These are phyloP conservation scores for Paraphaeosphaeria minitans DNA, from an alignment of 2,329 filamentous ascomycete species.

Conservation along the genomic window DNA sequence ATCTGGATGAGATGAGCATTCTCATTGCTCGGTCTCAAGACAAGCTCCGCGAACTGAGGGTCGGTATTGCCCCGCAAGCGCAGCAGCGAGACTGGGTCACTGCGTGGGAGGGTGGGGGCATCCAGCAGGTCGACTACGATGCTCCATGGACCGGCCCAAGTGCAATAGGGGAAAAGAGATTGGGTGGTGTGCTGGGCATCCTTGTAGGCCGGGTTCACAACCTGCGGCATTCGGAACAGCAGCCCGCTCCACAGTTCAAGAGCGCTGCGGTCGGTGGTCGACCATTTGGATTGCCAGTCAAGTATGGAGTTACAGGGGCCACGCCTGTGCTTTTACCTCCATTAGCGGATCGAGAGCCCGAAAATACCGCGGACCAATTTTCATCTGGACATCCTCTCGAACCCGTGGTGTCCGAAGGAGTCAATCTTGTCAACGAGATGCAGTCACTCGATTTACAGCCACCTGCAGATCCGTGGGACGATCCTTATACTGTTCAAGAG, in stretches of 20 bases:
- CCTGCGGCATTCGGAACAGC: constrained; percentile 48
- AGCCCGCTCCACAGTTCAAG: constrained; percentile 15
- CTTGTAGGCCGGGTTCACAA: constrained; percentile 71
- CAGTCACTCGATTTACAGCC: constrained; percentile 20
- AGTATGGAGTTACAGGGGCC: constrained; percentile 20
- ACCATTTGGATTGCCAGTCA: constrained; percentile 24
- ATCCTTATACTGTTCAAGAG: background rate
- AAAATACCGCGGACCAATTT: constrained; percentile 31
- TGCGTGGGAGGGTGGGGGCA: constrained; percentile 65
- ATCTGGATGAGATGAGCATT: constrained; percentile 81
- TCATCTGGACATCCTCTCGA: constrained; percentile 30
- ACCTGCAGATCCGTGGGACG: constrained; percentile 8
- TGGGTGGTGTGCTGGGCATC: constrained; percentile 72
- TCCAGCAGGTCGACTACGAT: constrained; percentile 68
- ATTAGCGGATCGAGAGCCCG: constrained; percentile 37
- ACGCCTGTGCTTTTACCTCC: constrained; percentile 26
- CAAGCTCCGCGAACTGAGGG: constrained; percentile 70
- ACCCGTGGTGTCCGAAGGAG: constrained; percentile 28
- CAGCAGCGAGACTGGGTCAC: constrained; percentile 61
- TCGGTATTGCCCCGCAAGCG: constrained; percentile 69
- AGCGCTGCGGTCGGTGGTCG: constrained; percentile 21
- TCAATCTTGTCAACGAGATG: constrained; percentile 29
- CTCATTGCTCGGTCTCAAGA: constrained; percentile 73
- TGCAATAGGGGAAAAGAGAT: constrained; percentile 63
- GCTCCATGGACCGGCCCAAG: constrained; percentile 58